These are phyloP conservation scores for Populus deltoides DNA, from an alignment of 345 rosid genomes.

Conservation along the genomic window DNA sequence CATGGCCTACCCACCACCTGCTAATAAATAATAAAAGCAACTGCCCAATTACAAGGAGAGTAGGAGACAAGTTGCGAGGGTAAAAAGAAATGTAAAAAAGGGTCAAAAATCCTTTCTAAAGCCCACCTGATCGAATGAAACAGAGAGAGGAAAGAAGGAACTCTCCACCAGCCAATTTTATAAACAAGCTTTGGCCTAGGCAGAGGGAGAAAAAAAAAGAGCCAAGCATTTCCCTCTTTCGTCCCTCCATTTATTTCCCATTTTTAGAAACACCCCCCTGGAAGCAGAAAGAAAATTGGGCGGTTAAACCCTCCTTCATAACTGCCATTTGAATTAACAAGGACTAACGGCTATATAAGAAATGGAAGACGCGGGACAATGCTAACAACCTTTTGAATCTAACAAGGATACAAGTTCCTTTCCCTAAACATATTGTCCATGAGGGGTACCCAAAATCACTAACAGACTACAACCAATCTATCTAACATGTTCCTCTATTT, in stretches of 20 bases:
- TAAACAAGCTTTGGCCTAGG: neutral
- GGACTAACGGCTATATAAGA: slow-evolving; percentile 28
- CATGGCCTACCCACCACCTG: neutral
- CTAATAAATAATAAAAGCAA: neutral
- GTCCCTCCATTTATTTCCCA: slow-evolving; percentile 23
- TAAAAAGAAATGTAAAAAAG: neutral
- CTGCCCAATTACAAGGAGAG: slow-evolving; percentile 17
- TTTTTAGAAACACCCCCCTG: neutral
- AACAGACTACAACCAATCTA: slow-evolving; percentile 18
- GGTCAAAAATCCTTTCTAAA: neutral
- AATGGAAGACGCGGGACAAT: slow-evolving; percentile 23
- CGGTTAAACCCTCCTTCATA: slow-evolving; percentile 26
- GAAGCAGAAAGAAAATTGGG: slow-evolving; percentile 11
- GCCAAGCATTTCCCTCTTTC: neutral
- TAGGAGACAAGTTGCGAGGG: neutral
- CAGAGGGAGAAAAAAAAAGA: neutral
- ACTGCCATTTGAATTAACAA: slow-evolving; percentile 45
- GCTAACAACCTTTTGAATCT: slow-evolving; percentile 45
- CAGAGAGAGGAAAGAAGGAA: neutral
- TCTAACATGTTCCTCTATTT: slow-evolving; percentile 19
- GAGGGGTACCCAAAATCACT: slow-evolving; percentile 20
- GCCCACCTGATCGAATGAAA: neutral
- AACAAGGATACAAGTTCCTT: slow-evolving; percentile 20
- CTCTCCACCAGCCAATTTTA: neutral
- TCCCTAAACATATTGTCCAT: slow-evolving; percentile 15